These are phyloP conservation scores for Wickerhamomyces alni DNA, from an alignment of 805 yeast species.

Conservation along the genomic window DNA sequence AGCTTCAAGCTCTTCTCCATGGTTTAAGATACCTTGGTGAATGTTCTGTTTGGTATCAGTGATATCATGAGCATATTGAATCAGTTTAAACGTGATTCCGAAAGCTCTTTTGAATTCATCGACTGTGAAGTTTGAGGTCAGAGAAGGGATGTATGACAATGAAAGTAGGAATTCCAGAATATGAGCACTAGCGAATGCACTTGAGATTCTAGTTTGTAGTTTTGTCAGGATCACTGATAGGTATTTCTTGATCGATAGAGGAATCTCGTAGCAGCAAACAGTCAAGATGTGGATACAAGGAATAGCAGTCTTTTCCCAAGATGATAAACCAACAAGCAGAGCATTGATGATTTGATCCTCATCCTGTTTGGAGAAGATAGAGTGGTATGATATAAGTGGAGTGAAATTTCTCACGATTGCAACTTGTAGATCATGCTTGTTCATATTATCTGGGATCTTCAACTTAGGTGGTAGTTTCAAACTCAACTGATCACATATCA, in stretches of 20 bases:
- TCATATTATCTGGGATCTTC: conserved; percentile 36
- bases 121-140: conserved; percentile 64
- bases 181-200: conserved; percentile 62
- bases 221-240: conserved; percentile 64
- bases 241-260: conserved; percentile 63
- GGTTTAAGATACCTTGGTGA: conserved; percentile 23
- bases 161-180: conserved; percentile 70
- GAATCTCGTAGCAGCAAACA: conserved; percentile 76
- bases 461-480: conserved; percentile 39
- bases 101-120: conserved; percentile 78
- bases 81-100: conserved; percentile 76
- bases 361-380: conserved; percentile 45
- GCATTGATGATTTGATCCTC: conserved; percentile 61
- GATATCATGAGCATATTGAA: conserved; percentile 60
- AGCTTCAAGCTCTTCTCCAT: conserved; percentile 41
- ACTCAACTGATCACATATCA: conserved; percentile 55
- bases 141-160: conserved; percentile 55
- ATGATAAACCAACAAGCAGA: conserved; percentile 52
- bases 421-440: conserved; percentile 60
- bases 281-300: conserved; percentile 74
- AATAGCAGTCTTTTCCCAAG: conserved; percentile 75
- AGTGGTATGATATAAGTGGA: conserved; percentile 55
- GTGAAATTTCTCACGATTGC: conserved; percentile 59
- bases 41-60: conserved; percentile 20
- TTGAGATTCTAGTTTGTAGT: conserved; percentile 69